Conservation (phyloP, 345 rosid genomes). For the Microcos paniculata region DNA sequence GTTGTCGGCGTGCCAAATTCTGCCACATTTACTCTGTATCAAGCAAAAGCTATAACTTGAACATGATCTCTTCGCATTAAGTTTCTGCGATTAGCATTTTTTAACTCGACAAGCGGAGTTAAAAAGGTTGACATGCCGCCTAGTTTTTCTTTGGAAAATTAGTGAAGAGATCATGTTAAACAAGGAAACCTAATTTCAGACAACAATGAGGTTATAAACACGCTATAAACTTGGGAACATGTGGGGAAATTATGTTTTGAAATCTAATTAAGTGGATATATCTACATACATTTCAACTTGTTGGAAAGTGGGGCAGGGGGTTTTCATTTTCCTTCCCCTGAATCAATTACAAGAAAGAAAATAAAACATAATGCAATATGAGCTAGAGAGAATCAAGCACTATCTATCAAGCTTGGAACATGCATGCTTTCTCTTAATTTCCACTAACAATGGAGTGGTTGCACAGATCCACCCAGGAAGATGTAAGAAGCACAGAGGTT, state of each 20-base stretch:
- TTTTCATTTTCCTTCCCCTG: not conserved
- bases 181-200: not conserved
- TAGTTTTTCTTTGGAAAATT: not conserved
- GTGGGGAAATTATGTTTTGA: not conserved
- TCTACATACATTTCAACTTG: not conserved
- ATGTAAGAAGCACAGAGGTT: not conserved
- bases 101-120: no score
- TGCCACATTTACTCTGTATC: not conserved
- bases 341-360: constrained; percentile 2
- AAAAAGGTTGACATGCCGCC: not conserved
- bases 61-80: no score
- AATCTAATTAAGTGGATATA: not conserved
- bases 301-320: not conserved
- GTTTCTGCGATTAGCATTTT: no score
- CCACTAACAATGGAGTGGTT: constrained; percentile 1
- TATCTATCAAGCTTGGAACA: not conserved
- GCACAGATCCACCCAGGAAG: not conserved
- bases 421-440: not conserved
- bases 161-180: not conserved
- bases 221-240: not conserved
- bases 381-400: not conserved
- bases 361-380: not conserved
- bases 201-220: not conserved
- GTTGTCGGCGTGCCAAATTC: not conserved
- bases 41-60: no score